Percentiles rank a stretch among this genome's conserved stretches.
These are phyloP conservation scores for Coelastrella sp. DNA, from an alignment of 139 green algal species.

Conservation along the genomic window DNA sequence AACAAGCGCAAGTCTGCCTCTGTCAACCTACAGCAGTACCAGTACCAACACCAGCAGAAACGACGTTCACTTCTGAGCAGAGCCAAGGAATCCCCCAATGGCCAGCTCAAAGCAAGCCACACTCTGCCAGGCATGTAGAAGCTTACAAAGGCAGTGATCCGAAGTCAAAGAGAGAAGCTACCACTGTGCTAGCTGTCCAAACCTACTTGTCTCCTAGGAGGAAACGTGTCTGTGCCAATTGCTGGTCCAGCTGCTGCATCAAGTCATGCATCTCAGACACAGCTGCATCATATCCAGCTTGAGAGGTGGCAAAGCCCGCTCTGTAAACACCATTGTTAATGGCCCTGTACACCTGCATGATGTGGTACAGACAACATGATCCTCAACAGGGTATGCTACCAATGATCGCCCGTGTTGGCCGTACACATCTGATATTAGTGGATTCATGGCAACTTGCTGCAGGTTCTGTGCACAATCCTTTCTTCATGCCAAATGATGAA, in stretches of 20 bases:
- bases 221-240: constrained; percentile 73
- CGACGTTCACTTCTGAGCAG: constrained; percentile 4
- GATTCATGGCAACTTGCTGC: too few relatives aligned
- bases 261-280: constrained; percentile 69
- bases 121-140: too few relatives aligned
- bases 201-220: constrained; percentile 55
- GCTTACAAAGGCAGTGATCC: background rate
- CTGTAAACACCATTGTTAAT: constrained; percentile 87
- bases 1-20: constrained; percentile 89
- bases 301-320: constrained; percentile 84
- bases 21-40: constrained; percentile 68
- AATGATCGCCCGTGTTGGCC: too few relatives aligned
- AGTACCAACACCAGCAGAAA: constrained; percentile 14
- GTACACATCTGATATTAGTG: too few relatives aligned
- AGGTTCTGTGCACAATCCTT: too few relatives aligned
- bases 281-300: constrained; percentile 80
- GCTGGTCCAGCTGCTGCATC: constrained; percentile 74
- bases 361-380: background rate
- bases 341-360: constrained; percentile 63
- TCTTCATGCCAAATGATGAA: too few relatives aligned
- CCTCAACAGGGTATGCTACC: too few relatives aligned
- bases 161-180: background rate
- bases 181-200: background rate
- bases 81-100: too few relatives aligned
- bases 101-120: too few relatives aligned